Conservation (phyloP, 257 asterid species). For the Nemophila menziesii region DNA sequence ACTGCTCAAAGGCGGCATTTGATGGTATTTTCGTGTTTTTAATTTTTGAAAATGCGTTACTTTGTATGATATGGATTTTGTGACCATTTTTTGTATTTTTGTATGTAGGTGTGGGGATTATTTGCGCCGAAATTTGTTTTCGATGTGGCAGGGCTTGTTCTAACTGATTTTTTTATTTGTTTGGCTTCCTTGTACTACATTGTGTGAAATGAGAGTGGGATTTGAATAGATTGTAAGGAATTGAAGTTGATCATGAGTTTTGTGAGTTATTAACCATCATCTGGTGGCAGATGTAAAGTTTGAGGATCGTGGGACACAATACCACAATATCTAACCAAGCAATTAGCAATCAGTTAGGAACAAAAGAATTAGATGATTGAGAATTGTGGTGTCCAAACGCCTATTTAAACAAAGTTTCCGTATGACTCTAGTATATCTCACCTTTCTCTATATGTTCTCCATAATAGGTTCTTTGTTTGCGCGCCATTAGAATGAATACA, state of each 20-base stretch:
- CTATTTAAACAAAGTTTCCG: no score
- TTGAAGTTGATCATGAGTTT: no score
- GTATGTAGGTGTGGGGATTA: slow-evolving; percentile 97
- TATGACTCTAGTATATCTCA: no score
- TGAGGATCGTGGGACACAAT: no score
- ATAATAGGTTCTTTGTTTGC: no score
- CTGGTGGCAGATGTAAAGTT: neutral
- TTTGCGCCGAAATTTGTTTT: slow-evolving; percentile 96
- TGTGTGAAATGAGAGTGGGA: neutral
- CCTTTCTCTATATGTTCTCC: no score
- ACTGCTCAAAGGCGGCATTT: slow-evolving; percentile 84
- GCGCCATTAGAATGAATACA: no score
- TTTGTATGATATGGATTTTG: neutral
- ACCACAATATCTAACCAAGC: no score
- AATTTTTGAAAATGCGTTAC: neutral
- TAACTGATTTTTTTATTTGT: slow-evolving; percentile 50
- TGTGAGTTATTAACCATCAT: neutral
- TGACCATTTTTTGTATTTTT: neutral
- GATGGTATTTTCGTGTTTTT: slow-evolving; percentile 44
- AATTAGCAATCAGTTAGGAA: no score
- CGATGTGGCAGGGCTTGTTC: slow-evolving; percentile 71
- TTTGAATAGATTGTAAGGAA: neutral
- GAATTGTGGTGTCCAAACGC: no score
- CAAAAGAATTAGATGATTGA: no score
- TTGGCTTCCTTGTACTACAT: slow-evolving; percentile 66